These are phyloP conservation scores for Gaeumannomyces tritici DNA, from an alignment of 2,329 filamentous ascomycete genomes.

Conservation along the genomic window DNA sequence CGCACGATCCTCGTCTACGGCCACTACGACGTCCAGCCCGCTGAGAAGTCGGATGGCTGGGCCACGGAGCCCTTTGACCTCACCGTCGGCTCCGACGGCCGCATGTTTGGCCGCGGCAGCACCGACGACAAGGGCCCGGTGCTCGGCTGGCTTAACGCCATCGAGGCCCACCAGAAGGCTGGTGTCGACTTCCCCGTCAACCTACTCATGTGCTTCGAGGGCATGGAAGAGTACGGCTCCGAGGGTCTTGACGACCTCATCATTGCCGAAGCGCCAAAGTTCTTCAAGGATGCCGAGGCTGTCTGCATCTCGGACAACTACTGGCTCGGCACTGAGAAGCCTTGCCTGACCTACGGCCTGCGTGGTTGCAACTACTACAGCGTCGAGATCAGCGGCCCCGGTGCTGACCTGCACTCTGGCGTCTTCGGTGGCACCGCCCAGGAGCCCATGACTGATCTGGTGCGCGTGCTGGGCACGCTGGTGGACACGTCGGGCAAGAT, in stretches of 20 bases:
- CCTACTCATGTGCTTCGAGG: constrained; percentile 98
- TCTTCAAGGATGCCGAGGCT: constrained; percentile 90
- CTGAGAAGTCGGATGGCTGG: constrained; percentile 90
- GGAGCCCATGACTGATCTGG: constrained; percentile 96
- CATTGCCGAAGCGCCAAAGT: constrained; percentile 80
- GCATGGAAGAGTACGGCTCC: constrained; percentile 98
- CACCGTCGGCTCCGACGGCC: constrained; percentile 76
- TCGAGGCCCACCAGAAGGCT: constrained; percentile 94
- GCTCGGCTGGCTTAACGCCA: constrained; percentile 93
- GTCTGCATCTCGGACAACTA: constrained; percentile 99
- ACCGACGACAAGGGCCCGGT: constrained; percentile 98
- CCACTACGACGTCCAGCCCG: constrained; percentile 97
- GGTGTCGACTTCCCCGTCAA: constrained; percentile 94
- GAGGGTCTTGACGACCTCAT: constrained; percentile 96
- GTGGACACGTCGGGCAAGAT: constrained; percentile 91
- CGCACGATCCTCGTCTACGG: constrained; percentile 93
- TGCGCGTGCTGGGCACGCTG: constrained; percentile 70
- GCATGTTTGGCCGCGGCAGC: constrained; percentile 92
- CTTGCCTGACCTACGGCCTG: constrained; percentile 93
- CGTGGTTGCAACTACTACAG: constrained; percentile 98
- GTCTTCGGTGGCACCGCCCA: constrained; percentile 95
- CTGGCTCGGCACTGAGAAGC: constrained; percentile 98
- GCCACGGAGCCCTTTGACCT: constrained; percentile 88
- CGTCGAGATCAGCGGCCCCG: constrained; percentile 81
- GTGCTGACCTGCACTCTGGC: constrained; percentile 88